Conservation (phyloP, 768 basidiomycete genomes). For the Podaxis carcinomalis region DNA sequence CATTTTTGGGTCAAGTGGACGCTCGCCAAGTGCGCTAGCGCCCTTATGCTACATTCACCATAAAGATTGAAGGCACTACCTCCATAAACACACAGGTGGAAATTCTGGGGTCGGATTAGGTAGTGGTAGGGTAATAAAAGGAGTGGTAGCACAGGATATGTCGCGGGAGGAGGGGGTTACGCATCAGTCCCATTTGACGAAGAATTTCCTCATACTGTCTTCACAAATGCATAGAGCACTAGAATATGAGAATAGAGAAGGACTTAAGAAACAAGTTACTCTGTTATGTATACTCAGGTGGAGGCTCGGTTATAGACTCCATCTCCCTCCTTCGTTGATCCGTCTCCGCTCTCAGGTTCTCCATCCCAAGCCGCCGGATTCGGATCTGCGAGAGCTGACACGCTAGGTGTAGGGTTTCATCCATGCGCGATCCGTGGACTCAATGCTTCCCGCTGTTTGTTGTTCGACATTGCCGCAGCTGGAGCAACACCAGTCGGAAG, state of each 20-base stretch:
- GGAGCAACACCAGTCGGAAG: not conserved
- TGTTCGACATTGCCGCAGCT: not conserved
- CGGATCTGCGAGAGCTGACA: not conserved
- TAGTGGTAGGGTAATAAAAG: too few relatives aligned
- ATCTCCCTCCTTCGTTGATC: constrained; percentile 6
- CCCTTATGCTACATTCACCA: too few relatives aligned
- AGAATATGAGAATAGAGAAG: not conserved
- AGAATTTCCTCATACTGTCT: too few relatives aligned
- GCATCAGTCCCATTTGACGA: too few relatives aligned
- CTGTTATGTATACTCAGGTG: not conserved
- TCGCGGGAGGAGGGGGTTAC: too few relatives aligned
- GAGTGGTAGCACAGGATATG: too few relatives aligned
- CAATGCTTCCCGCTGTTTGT: not conserved
- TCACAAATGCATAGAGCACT: not conserved
- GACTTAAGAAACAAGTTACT: too few relatives aligned
- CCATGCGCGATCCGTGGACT: not conserved
- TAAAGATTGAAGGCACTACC: too few relatives aligned
- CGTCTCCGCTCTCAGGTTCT: constrained; percentile 9
- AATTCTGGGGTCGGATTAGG: too few relatives aligned
- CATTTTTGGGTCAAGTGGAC: too few relatives aligned
- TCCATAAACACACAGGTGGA: too few relatives aligned
- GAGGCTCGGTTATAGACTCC: not conserved
- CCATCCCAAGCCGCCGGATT: not conserved
- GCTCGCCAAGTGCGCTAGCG: too few relatives aligned
- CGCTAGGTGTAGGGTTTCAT: not conserved